phyloP scores from a whole-genome alignment of 2,329 filamentous ascomycete genomes.

The Cyphellophora attinorum region DNA sequence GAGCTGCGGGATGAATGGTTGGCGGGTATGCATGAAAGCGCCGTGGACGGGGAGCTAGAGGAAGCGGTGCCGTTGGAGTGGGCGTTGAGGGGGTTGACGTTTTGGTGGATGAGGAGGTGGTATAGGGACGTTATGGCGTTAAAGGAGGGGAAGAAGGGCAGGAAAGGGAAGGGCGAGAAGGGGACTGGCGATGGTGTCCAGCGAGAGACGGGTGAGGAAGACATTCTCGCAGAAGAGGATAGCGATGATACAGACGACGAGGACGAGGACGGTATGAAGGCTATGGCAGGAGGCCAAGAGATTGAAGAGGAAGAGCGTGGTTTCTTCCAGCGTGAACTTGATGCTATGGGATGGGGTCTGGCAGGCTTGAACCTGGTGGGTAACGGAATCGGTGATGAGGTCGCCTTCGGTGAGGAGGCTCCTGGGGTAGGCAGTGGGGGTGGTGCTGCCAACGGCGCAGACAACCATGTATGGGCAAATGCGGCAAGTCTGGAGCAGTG shows the following conservation, averaged over 20 bases:
- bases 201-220: neutral
- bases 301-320: slow-evolving; percentile 64
- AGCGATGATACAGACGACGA: slow-evolving; percentile 7
- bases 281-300: slow-evolving; percentile 35
- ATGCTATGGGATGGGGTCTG: slow-evolving; percentile 53
- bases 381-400: slow-evolving; percentile 13
- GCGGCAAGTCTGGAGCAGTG: neutral
- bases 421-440: slow-evolving; percentile 2
- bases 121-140: slow-evolving; percentile 69
- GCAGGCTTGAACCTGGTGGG: slow-evolving; percentile 15
- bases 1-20: slow-evolving; percentile 73
- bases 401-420: slow-evolving; percentile 19
- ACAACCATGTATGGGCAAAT: neutral
- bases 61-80: slow-evolving; percentile 87
- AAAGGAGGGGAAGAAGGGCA: slow-evolving; percentile 24
- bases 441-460: neutral
- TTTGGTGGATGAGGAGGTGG: slow-evolving; percentile 82
- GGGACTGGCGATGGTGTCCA: slow-evolving; percentile 2
- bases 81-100: slow-evolving; percentile 75
- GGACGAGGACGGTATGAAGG: no score
- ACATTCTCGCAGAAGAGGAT: neutral
- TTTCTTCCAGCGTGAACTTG: slow-evolving; percentile 69
- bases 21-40: slow-evolving; percentile 28
- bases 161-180: slow-evolving; percentile 2
- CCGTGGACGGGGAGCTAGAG: slow-evolving; percentile 87